A percentile compares a stretch with the other conserved stretches of the same genome.
phyloP scores from a whole-genome alignment of 2,329 filamentous ascomycete species.

The Thyridium curvatum region DNA sequence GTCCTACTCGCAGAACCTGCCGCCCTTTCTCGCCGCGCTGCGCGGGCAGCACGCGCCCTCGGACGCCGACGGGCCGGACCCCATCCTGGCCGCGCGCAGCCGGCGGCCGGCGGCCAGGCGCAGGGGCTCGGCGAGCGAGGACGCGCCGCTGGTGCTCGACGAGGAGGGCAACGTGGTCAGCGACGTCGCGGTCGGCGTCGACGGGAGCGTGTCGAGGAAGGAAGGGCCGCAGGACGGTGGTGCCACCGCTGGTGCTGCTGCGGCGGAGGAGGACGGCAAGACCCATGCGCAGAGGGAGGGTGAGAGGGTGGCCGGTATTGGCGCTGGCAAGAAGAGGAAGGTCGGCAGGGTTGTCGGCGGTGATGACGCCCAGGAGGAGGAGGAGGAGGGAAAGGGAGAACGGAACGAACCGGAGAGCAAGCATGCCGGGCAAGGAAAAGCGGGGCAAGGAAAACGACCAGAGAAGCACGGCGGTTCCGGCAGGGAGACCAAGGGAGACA shows the following conservation, averaged over 20 bases:
- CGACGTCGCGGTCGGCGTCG: conserved; percentile 25
- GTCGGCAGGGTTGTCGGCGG: conserved; percentile 42
- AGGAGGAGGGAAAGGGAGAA: conserved; percentile 16
- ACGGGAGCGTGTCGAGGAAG: conserved; percentile 32
- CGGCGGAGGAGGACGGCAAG: conserved; percentile 14
- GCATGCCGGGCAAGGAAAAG: conserved; percentile 4
- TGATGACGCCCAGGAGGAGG: conserved; percentile 22
- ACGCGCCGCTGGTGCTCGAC: conserved; percentile 69
- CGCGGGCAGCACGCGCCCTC: conserved; percentile 44
- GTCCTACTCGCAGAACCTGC: conserved; percentile 53
- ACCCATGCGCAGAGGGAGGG: conserved; percentile 21
- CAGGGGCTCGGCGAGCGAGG: conserved; percentile 64
- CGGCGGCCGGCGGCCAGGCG: conserved; percentile 46
- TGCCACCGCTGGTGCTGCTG: conserved; percentile 16
- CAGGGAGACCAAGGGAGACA: conserved; percentile 9
- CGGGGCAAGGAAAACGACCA: conserved; percentile 16
- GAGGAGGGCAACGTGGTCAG: conserved; percentile 60
- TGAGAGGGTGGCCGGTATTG: conserved; percentile 31
- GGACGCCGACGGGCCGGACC: conserved; percentile 43
- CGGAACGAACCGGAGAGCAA: conserved; percentile 11
- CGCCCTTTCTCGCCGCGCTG: conserved; percentile 54
- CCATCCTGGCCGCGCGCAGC: conserved; percentile 37
- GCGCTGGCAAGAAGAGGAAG: conserved; percentile 48
- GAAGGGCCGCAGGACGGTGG: conserved; percentile 15
- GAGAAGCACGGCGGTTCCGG: conserved; percentile 4